Evolutionary conservation across 495 filamentous ascomycete species (phyloP).

Genomic region (Bacidia gigantensis): DNA sequence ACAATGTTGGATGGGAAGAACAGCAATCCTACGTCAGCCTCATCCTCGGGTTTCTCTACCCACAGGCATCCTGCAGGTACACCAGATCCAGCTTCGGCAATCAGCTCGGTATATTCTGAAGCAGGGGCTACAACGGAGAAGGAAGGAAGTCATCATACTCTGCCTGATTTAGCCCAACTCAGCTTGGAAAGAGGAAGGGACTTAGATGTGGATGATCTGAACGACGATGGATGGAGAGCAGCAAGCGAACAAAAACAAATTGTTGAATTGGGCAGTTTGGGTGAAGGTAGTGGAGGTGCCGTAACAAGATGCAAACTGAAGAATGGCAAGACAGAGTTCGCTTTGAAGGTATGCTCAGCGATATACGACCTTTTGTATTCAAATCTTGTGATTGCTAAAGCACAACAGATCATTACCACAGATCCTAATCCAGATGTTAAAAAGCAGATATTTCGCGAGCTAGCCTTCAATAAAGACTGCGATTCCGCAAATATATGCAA

Average conservation of each 20-base stretch:
- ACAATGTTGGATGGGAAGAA: conserved; percentile 57
- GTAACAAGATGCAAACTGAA: conserved; percentile 82
- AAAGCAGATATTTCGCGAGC: conserved; percentile 90
- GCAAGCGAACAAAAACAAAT: conserved; percentile 81
- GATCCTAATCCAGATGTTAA: conserved; percentile 96
- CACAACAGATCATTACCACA: conserved; percentile 77
- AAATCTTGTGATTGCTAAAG: conserved; percentile 3
- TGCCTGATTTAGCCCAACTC: conserved; percentile 62
- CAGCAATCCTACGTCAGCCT: conserved; percentile 68
- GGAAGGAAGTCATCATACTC: conserved; percentile 52
- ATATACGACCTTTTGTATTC: background rate
- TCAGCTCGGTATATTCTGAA: conserved; percentile 70
- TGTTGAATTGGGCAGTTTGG: conserved; percentile 73
- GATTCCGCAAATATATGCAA: conserved; percentile 86
- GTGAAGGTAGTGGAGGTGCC: conserved; percentile 90
- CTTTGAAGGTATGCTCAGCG: conserved; percentile 62
- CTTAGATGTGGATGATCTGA: conserved; percentile 82
- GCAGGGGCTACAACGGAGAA: conserved; percentile 59
- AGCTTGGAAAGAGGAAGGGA: conserved; percentile 65
- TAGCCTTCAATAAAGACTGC: conserved; percentile 95
- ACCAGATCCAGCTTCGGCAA: conserved; percentile 79
- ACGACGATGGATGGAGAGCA: conserved; percentile 89
- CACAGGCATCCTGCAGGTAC: conserved; percentile 43
- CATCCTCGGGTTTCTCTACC: conserved; percentile 65
- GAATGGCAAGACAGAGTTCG: conserved; percentile 87